Conservation (phyloP, 2,329 filamentous ascomycete species). For the Stagonosporopsis vannaccii region DNA sequence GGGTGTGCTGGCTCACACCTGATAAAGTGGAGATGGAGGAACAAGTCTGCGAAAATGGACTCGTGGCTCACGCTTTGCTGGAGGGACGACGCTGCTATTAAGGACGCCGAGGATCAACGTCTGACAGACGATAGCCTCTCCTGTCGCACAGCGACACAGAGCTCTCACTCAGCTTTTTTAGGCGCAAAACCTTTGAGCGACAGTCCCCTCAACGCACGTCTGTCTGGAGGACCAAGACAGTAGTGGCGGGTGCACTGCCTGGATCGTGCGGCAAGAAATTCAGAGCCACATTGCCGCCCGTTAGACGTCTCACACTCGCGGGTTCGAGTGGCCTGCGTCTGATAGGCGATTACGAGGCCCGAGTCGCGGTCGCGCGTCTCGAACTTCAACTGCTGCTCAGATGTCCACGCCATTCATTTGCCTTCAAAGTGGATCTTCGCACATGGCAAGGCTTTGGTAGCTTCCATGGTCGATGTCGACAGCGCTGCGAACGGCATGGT, state of each 20-base stretch:
- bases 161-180: slow-evolving; percentile 28
- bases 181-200: slow-evolving; percentile 22
- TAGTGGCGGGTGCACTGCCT: slow-evolving; percentile 32
- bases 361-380: slow-evolving; percentile 10
- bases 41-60: slow-evolving; percentile 19
- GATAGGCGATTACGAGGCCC: slow-evolving; percentile 27
- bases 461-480: slow-evolving; percentile 15
- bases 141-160: slow-evolving; percentile 21
- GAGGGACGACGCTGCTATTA: slow-evolving; percentile 26
- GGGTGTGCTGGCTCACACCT: slow-evolving; percentile 25
- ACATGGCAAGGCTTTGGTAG: slow-evolving; percentile 7
- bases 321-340: slow-evolving; percentile 25
- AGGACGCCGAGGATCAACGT: slow-evolving; percentile 19
- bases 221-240: slow-evolving; percentile 14
- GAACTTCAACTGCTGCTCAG: slow-evolving; percentile 9
- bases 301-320: slow-evolving; percentile 36
- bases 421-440: slow-evolving; percentile 2
- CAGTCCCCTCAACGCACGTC: slow-evolving; percentile 5
- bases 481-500: slow-evolving; percentile 15
- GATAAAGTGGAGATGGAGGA: slow-evolving; percentile 28
- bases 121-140: slow-evolving; percentile 24
- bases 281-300: slow-evolving; percentile 31
- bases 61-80: slow-evolving; percentile 21
- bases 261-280: slow-evolving; percentile 31
- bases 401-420: slow-evolving; percentile 8